These are phyloP conservation scores for Pyricularia pennisetigena DNA, from an alignment of 2,329 filamentous ascomycete genomes.

Conservation along the genomic window DNA sequence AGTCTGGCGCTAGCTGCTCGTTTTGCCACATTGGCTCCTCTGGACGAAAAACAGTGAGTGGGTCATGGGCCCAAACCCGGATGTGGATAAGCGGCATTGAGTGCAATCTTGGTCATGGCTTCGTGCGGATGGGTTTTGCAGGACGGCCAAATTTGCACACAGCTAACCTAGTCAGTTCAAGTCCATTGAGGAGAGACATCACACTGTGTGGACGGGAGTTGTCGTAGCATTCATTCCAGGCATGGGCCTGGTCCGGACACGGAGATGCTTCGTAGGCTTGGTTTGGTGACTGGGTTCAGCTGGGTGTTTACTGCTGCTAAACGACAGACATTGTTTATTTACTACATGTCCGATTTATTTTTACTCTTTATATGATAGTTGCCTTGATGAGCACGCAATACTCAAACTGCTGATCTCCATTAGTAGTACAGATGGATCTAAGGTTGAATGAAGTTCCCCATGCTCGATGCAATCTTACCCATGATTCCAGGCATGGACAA, in stretches of 20 bases:
- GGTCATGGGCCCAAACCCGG: not conserved
- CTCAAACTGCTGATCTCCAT: not conserved
- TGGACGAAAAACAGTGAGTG: slow-evolving; percentile 3
- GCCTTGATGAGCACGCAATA: not conserved
- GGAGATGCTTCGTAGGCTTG: not conserved
- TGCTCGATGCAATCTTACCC: not conserved
- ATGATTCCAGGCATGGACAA: not conserved
- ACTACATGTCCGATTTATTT: not conserved
- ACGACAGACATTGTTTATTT: not conserved
- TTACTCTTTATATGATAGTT: not conserved
- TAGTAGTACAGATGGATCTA: not conserved
- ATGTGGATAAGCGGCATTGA: slow-evolving; percentile 5
- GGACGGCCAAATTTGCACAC: not conserved
- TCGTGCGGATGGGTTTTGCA: not conserved
- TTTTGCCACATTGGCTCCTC: slow-evolving; percentile 7
- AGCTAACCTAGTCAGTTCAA: not conserved
- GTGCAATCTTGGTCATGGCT: slow-evolving; percentile 8
- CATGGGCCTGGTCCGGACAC: not conserved
- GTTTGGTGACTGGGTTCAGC: not conserved
- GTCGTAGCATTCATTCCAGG: not conserved
- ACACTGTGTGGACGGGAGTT: not conserved
- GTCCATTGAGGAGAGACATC: not conserved
- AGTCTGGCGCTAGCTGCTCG: slow-evolving; percentile 1
- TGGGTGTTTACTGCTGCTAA: not conserved
- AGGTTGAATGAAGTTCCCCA: not conserved